These are phyloP conservation scores for Heterobasidion annosum DNA, from an alignment of 1,284 basidiomycete genomes.

Conservation along the genomic window DNA sequence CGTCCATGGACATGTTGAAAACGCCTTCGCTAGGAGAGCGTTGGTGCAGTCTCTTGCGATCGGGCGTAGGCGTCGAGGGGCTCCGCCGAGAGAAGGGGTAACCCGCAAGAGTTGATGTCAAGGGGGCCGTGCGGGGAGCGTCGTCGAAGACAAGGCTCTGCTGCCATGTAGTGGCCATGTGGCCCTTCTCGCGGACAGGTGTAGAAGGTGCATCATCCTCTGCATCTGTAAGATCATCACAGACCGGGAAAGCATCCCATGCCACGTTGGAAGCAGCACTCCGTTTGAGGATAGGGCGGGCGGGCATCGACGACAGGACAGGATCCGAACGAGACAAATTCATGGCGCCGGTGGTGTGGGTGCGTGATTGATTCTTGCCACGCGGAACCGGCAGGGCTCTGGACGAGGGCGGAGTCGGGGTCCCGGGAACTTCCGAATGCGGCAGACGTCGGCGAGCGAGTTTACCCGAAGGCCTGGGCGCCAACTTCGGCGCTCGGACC, in stretches of 20 bases:
- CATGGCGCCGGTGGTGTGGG: constrained; percentile 4
- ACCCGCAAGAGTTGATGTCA: constrained; percentile 23
- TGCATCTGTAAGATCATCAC: constrained; percentile 48
- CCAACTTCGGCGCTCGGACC: constrained; percentile 27
- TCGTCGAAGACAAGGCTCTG: constrained; percentile 22
- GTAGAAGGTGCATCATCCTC: constrained; percentile 21
- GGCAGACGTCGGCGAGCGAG: constrained; percentile 44
- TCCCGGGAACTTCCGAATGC: constrained; percentile 17
- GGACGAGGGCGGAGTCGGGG: constrained; percentile 23
- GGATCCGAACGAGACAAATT: constrained; percentile 31
- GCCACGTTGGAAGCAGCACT: constrained; percentile 13
- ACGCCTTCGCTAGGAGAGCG: constrained; percentile 59
- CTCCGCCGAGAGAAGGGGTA: constrained; percentile 29
- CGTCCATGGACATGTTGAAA: constrained; percentile 62
- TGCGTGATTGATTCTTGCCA: constrained; percentile 10
- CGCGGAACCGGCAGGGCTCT: constrained; percentile 38
- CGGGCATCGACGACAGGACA: constrained; percentile 23
- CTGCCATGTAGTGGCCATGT: constrained; percentile 20
- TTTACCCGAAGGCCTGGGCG: constrained; percentile 40
- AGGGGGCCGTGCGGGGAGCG: constrained; percentile 42
- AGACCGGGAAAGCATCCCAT: constrained; percentile 45
- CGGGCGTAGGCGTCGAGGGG: constrained; percentile 26
- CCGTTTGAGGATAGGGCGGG: constrained; percentile 16
- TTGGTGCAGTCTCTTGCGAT: constrained; percentile 34
- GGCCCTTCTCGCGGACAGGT: constrained; percentile 20